Percentiles rank a stretch among this genome's conserved stretches.
These are phyloP conservation scores for Heterococcus sp. DNA, from an alignment of 108 stramenopile species.

Conservation along the genomic window DNA sequence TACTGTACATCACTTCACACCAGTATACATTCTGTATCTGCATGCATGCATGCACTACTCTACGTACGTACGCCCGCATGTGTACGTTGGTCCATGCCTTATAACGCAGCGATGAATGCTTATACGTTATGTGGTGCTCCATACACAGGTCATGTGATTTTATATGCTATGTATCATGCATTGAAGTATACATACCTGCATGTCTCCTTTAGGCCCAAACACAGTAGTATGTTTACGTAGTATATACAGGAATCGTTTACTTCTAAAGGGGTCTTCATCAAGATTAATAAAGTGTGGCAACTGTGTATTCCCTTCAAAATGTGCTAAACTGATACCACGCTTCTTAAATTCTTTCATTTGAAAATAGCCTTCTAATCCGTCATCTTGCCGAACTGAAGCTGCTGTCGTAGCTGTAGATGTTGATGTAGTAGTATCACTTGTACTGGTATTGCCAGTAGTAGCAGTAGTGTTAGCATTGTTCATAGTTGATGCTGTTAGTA, in stretches of 20 bases:
- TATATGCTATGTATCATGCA: too few relatives aligned
- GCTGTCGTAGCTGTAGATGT: neutral
- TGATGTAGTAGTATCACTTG: neutral
- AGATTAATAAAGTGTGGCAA: conserved; percentile 57
- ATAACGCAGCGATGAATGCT: too few relatives aligned
- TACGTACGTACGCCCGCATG: too few relatives aligned
- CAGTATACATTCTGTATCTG: too few relatives aligned
- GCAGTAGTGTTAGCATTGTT: neutral
- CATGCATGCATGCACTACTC: too few relatives aligned
- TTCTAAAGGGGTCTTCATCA: conserved; percentile 63
- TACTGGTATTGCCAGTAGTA: neutral
- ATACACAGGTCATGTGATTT: too few relatives aligned
- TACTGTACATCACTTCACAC: too few relatives aligned
- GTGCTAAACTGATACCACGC: conserved; percentile 38
- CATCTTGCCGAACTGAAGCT: neutral
- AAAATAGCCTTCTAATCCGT: neutral
- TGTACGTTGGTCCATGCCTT: too few relatives aligned
- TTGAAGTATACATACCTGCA: too few relatives aligned
- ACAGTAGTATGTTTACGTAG: conserved; percentile 28
- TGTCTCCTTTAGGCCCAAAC: conserved; percentile 57
- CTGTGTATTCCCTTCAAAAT: conserved; percentile 45
- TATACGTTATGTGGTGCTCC: too few relatives aligned
- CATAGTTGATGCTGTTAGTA: conserved; percentile 6
- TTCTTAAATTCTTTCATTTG: conserved; percentile 35
- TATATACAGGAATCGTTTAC: conserved; percentile 60